phyloP scores from a whole-genome alignment of 176 grass and related monocot genomes.

The Raddia guianensis region DNA sequence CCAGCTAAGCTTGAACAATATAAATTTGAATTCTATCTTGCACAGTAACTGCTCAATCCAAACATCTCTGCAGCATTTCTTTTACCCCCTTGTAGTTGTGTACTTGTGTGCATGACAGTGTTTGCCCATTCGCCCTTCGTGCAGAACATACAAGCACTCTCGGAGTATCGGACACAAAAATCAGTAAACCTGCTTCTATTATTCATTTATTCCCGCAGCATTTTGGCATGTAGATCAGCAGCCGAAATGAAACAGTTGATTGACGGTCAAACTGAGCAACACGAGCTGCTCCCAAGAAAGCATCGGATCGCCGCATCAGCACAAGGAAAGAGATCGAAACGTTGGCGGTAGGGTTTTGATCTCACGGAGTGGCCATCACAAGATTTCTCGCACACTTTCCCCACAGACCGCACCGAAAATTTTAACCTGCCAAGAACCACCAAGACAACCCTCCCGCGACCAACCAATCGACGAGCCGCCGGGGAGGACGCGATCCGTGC shows the following conservation, averaged over 20 bases:
- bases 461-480: not conserved
- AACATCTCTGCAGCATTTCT: not conserved
- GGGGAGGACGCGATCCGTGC: not conserved
- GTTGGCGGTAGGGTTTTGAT: not conserved
- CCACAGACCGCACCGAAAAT: not conserved
- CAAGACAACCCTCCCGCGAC: not conserved
- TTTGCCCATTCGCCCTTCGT: not conserved
- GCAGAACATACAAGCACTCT: not conserved
- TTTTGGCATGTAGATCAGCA: not conserved
- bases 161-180: not conserved
- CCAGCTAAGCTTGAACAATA: constrained; percentile 3
- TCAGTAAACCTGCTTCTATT: not conserved
- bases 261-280: not conserved
- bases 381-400: constrained; percentile 38
- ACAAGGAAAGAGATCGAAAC: not conserved
- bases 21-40: not conserved
- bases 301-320: too few relatives aligned
- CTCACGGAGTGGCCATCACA: not conserved
- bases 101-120: not conserved
- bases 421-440: not conserved
- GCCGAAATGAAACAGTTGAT: not conserved
- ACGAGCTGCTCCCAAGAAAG: not conserved
- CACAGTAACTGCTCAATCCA: not conserved
- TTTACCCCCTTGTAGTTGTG: not conserved
- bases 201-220: not conserved